phyloP scores from a whole-genome alignment of 2,329 filamentous ascomycete genomes.

The Mycogone perniciosa region DNA sequence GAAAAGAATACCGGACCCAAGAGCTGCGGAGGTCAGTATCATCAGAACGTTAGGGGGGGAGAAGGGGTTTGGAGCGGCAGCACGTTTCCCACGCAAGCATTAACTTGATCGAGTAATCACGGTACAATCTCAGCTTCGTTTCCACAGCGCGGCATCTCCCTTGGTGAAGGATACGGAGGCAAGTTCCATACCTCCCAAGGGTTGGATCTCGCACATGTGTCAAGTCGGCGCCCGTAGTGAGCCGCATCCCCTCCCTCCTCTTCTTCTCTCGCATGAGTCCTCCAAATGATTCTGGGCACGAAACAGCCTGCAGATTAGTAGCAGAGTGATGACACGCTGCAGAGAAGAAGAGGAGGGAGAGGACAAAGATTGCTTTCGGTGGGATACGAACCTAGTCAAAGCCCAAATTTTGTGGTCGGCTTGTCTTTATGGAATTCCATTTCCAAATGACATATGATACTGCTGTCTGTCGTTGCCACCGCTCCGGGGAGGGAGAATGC shows the following conservation, averaged over 20 bases:
- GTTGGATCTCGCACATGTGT: constrained; percentile 48
- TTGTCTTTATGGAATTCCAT: constrained; percentile 14
- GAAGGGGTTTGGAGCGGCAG: constrained; percentile 64
- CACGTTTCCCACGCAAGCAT: constrained; percentile 98
- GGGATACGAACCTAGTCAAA: constrained; percentile 12
- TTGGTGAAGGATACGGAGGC: constrained; percentile 2
- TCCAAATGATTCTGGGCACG: not conserved
- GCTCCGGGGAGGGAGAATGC: constrained; percentile 38
- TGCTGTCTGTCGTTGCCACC: constrained; percentile 44
- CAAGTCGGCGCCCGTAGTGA: constrained; percentile 83
- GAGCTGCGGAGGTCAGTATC: constrained; percentile 53
- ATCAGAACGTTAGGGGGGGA: constrained; percentile 19
- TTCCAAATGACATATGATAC: not conserved
- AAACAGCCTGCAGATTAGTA: not conserved
- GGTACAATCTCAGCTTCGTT: constrained; percentile 90
- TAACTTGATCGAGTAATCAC: constrained; percentile 98
- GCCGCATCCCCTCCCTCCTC: constrained; percentile 44
- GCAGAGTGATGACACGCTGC: constrained; percentile 2
- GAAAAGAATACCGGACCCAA: constrained; percentile 79
- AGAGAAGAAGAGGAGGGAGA: constrained; percentile 23
- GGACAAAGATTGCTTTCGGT: constrained; percentile 11
- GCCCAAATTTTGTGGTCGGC: not conserved
- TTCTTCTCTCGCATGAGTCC: constrained; percentile 4
- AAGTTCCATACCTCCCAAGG: constrained; percentile 18
- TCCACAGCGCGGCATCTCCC: constrained; percentile 38